Percentiles rank a stretch among this genome's conserved stretches.
phyloP scores from a whole-genome alignment of 495 filamentous ascomycete genomes.

The Ramalina peruviana region DNA sequence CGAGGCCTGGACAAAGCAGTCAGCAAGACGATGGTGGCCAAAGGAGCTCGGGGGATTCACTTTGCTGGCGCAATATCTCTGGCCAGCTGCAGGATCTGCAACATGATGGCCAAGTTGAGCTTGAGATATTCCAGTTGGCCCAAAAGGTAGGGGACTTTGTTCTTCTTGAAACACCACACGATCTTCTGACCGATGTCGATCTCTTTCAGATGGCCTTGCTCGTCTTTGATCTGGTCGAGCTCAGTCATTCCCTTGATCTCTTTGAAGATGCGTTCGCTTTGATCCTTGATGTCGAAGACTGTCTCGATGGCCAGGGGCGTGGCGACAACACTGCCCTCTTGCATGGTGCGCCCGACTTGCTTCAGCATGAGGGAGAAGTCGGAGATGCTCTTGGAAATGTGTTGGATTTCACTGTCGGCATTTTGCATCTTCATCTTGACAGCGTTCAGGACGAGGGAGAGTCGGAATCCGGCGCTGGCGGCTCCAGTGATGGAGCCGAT shows the following conservation, averaged over 20 bases:
- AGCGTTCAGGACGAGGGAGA: conserved; percentile 31
- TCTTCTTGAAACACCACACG: conserved; percentile 32
- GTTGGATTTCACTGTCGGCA: conserved; percentile 31
- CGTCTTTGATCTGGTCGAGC: conserved; percentile 22
- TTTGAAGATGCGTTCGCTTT: conserved; percentile 28
- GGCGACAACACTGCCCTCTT: conserved; percentile 18
- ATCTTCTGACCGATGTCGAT: conserved; percentile 26
- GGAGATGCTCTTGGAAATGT: conserved; percentile 31
- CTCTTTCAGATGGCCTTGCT: conserved; percentile 17
- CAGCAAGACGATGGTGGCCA: background rate
- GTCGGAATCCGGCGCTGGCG: conserved; percentile 30
- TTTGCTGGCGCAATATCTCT: conserved; percentile 13
- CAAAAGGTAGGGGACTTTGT: conserved; percentile 30
- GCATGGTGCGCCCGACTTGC: conserved; percentile 24
- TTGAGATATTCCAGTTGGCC: conserved; percentile 33
- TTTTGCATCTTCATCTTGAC: conserved; percentile 30
- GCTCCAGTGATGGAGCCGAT: conserved; percentile 22
- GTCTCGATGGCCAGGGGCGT: conserved; percentile 25
- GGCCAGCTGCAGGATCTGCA: conserved; percentile 28
- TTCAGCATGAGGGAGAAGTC: conserved; percentile 32
- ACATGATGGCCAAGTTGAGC: conserved; percentile 29
- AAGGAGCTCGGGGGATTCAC: conserved; percentile 3
- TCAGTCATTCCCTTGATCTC: conserved; percentile 34
- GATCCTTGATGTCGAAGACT: conserved; percentile 26
- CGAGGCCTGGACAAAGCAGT: conserved; percentile 9